Conservation (phyloP, 805 yeast species). For the Suhomyces faveliae region DNA sequence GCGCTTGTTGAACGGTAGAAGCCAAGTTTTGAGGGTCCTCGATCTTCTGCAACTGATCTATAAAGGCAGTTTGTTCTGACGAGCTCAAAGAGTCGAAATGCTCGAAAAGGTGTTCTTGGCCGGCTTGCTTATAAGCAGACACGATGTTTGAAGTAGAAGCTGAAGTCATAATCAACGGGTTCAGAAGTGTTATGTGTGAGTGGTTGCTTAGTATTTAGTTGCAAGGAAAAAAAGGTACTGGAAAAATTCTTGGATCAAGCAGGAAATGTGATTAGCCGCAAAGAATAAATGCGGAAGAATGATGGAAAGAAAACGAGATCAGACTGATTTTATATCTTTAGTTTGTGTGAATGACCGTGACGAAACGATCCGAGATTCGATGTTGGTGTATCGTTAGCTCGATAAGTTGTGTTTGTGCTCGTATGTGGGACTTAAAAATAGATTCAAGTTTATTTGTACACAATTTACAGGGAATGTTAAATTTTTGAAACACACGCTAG, state of each 20-base stretch:
- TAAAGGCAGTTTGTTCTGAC: slow-evolving; percentile 32
- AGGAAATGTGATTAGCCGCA: neutral
- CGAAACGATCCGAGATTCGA: neutral
- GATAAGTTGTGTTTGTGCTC: neutral
- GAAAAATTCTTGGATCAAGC: neutral
- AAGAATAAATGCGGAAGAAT: neutral
- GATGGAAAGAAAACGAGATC: neutral
- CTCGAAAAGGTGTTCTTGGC: slow-evolving; percentile 53
- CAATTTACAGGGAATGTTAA: neutral
- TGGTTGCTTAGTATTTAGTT: neutral
- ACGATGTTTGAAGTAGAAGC: slow-evolving; percentile 12
- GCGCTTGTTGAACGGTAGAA: slow-evolving; percentile 45
- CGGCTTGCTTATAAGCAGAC: slow-evolving; percentile 42
- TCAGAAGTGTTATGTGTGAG: neutral
- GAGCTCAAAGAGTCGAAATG: slow-evolving; percentile 42
- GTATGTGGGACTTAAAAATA: neutral
- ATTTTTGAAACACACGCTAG: neutral
- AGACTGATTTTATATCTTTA: neutral
- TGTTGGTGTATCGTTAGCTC: neutral
- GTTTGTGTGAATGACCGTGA: neutral
- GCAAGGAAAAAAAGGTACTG: neutral
- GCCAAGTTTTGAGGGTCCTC: slow-evolving; percentile 43
- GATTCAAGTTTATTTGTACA: neutral
- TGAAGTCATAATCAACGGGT: slow-evolving; percentile 7
- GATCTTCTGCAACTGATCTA: slow-evolving; percentile 42